phyloP scores from a whole-genome alignment of 306 rosid species.

The Ammopiptanthus mongolicus region DNA sequence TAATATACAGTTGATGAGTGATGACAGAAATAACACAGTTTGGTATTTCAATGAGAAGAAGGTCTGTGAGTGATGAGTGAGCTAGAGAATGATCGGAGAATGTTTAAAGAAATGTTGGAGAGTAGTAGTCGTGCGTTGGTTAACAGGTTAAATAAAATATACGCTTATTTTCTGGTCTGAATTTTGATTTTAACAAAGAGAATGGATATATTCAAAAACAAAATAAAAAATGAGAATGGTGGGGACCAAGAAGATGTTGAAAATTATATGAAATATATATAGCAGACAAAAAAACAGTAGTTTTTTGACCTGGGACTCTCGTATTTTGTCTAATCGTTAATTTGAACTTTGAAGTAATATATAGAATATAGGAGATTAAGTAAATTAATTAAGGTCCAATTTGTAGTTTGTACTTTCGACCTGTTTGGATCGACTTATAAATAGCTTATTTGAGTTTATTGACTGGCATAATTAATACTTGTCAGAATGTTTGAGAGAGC shows the following conservation, averaged over 20 bases:
- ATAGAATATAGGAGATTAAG: not conserved
- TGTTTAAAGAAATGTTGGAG: too few relatives aligned
- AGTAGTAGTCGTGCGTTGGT: not conserved
- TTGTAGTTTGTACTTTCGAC: not conserved
- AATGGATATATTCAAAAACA: not conserved
- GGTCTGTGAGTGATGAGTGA: too few relatives aligned
- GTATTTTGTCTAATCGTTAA: not conserved
- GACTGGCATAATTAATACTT: too few relatives aligned
- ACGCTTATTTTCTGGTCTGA: not conserved
- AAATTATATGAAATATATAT: not conserved
- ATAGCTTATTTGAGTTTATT: too few relatives aligned
- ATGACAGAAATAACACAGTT: too few relatives aligned
- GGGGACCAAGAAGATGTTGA: slow-evolving; percentile 16
- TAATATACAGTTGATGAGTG: too few relatives aligned
- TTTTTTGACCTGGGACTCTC: slow-evolving; percentile 20
- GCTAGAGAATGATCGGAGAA: too few relatives aligned
- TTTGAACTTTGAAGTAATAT: not conserved
- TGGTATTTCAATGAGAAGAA: too few relatives aligned
- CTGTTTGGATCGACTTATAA: too few relatives aligned
- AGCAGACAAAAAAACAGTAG: slow-evolving; percentile 3
- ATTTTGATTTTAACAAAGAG: not conserved
- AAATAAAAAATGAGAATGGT: not conserved
- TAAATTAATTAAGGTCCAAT: not conserved
- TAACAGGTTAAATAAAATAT: slow-evolving; percentile 3
- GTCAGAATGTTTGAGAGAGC: too few relatives aligned